These are phyloP conservation scores for Phaffia tasmanica DNA, from an alignment of 768 basidiomycete species.

Conservation along the genomic window DNA sequence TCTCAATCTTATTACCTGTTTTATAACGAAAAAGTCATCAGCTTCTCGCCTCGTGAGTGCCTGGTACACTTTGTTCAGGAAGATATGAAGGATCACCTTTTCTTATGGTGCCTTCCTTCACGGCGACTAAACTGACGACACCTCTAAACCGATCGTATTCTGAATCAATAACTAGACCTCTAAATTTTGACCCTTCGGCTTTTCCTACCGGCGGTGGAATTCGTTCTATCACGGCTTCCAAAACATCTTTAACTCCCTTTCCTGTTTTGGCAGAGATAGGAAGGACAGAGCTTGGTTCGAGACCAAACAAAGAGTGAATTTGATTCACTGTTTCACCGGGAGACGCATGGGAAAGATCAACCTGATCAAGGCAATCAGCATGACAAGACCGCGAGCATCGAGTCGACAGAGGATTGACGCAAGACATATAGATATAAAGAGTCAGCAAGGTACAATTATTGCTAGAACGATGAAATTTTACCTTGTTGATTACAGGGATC, in stretches of 20 bases:
- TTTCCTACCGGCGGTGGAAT: constrained; percentile 67
- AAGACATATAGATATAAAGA: not conserved
- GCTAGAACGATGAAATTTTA: constrained; percentile 31
- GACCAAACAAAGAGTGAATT: constrained; percentile 69
- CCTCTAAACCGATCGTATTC: constrained; percentile 94
- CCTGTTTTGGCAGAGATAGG: constrained; percentile 89
- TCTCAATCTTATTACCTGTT: constrained; percentile 78
- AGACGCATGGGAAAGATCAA: constrained; percentile 82
- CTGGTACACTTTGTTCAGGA: not conserved
- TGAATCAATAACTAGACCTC: constrained; percentile 87
- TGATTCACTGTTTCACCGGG: constrained; percentile 69
- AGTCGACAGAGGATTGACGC: not conserved
- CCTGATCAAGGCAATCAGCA: constrained; percentile 42
- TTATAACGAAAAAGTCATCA: not conserved
- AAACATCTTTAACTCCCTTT: constrained; percentile 60
- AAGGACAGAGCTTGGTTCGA: constrained; percentile 61
- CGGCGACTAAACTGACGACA: constrained; percentile 78
- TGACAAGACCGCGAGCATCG: no score
- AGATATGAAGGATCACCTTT: constrained; percentile 50
- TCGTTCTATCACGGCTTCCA: constrained; percentile 67
- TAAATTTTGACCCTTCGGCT: constrained; percentile 41
- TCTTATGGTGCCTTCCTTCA: constrained; percentile 65
- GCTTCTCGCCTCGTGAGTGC: not conserved
- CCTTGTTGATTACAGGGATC: constrained; percentile 84
- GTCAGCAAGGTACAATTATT: constrained; percentile 14